Base-by-base conservation (phyloP, 345 rosid species). In the Salix caprea region DNA sequence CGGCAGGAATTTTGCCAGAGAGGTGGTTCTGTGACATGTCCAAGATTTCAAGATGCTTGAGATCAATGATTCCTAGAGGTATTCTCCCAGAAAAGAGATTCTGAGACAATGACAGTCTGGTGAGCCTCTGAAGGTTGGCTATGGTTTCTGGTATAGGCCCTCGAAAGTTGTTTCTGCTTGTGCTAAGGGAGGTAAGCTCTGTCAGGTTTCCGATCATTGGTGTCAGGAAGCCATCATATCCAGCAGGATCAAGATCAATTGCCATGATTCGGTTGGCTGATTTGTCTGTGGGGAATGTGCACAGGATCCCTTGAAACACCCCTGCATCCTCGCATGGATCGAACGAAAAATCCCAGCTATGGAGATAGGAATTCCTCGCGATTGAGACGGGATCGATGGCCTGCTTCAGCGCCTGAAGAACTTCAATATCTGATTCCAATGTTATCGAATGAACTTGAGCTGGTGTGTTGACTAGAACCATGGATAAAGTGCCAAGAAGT, bases 51-150 rank as follows among this genome's bases (percentile, higher is more conserved):
- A 87, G 84, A 74, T 71, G 78, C 80, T 78, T 86, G 71, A 88
- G 80, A 42, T 13, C 13, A 9, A 81, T 71, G 74, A 88, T 70
- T 16, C 72, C 83, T 0, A 16, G 26, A 1, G 90, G 67, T 21
- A 91, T 85, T 44, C 40, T 77, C 24, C 93, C 93, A 0, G 90
- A 88, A 82, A 89, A 84, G 80, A 82, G 80, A 42, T 89, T 91
- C 11, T 64, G 81, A 0, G 88, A 42, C 61, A 87, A 19, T 10
- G 82, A 75, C 34, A 89, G 77, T 52, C 74, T 80, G 71, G 82
- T 75, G 68, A 89, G 85, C 82, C 84, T 86, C 77, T 73, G 76
- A 36, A 91, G 87, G 23, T 81, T 82, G 72, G 62, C 78, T 50
- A 87, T 77, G 77, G 85, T 24, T 39, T 84, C 85, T 11, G 91